Evolutionary conservation across 139 green algal genomes (phyloP).

Genomic region (Limnomonas spitsbergensis): DNA sequence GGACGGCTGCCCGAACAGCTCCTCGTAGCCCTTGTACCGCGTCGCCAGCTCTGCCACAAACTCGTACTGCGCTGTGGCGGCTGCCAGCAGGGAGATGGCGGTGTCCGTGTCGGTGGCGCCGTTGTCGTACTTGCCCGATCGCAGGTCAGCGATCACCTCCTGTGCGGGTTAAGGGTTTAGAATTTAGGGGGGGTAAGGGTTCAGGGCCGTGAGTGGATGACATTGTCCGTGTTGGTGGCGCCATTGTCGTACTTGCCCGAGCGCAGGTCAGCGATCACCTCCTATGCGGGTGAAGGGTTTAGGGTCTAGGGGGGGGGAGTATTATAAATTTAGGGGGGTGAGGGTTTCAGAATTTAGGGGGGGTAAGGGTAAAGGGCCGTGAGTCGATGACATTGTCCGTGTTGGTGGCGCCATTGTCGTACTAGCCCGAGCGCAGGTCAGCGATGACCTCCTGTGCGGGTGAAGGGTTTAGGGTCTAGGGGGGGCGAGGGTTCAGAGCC

Average conservation of each 20-base stretch:
- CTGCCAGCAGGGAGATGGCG: constrained; percentile 19
- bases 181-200: too few relatives aligned
- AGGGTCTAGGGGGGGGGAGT: too few relatives aligned
- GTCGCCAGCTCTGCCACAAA: constrained; percentile 18
- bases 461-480: neutral
- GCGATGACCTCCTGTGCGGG: neutral
- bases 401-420: constrained; percentile 20
- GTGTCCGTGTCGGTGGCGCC: neutral
- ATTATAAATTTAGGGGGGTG: too few relatives aligned
- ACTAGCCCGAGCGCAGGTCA: constrained; percentile 35
- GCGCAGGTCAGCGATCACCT: too few relatives aligned
- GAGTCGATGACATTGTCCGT: constrained; percentile 19
- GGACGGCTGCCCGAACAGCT: constrained; percentile 33
- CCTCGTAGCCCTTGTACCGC: constrained; percentile 35
- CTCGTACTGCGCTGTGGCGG: constrained; percentile 7
- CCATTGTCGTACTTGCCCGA: too few relatives aligned
- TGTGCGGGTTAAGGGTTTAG: neutral
- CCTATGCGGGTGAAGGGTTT: too few relatives aligned
- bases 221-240: too few relatives aligned
- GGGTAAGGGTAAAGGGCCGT: too few relatives aligned
- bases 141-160: constrained; percentile 15
- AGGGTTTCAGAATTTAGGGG: too few relatives aligned
- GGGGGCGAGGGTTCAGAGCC: too few relatives aligned
- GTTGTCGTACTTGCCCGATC: constrained; percentile 41
- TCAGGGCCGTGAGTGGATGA: too few relatives aligned